Evolutionary conservation across 1,284 basidiomycete genomes (phyloP).

Genomic region (Ceratobasidium sp.): DNA sequence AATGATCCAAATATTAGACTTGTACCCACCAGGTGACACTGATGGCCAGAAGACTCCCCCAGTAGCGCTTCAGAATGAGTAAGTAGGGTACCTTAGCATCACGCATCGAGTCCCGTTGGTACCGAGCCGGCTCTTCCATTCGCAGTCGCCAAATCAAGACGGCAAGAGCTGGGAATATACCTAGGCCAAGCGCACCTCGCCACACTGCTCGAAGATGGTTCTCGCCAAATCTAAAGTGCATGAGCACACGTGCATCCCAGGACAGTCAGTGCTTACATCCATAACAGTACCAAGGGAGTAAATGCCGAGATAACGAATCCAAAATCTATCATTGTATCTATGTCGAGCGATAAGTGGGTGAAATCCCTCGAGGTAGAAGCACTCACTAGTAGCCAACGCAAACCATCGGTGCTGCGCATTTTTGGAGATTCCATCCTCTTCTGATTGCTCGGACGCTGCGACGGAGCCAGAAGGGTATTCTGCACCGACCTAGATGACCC

Average conservation of each 20-base stretch:
- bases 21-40: slow-evolving; percentile 67
- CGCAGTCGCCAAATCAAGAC: slow-evolving; percentile 87
- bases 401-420: slow-evolving; percentile 86
- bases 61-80: slow-evolving; percentile 83
- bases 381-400: slow-evolving; percentile 77
- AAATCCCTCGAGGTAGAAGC: slow-evolving; percentile 45
- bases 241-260: neutral
- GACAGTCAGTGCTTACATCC: slow-evolving; percentile 69
- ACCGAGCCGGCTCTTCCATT: slow-evolving; percentile 81
- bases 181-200: slow-evolving; percentile 89
- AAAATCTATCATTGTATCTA: slow-evolving; percentile 86
- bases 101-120: slow-evolving; percentile 78
- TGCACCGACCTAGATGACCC: slow-evolving; percentile 63
- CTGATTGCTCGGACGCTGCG: slow-evolving; percentile 90
- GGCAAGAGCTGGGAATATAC: slow-evolving; percentile 77
- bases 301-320: slow-evolving; percentile 87
- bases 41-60: slow-evolving; percentile 70
- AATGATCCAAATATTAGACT: slow-evolving; percentile 28
- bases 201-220: slow-evolving; percentile 84
- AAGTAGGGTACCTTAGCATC: slow-evolving; percentile 73
- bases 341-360: slow-evolving; percentile 12
- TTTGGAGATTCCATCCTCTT: slow-evolving; percentile 75
- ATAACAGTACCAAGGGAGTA: slow-evolving; percentile 82
- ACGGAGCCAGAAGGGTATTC: slow-evolving; percentile 93
- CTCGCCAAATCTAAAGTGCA: slow-evolving; percentile 66